Conservation (phyloP, 2,329 filamentous ascomycete genomes). For the Berkeleyomyces rouxiae region DNA sequence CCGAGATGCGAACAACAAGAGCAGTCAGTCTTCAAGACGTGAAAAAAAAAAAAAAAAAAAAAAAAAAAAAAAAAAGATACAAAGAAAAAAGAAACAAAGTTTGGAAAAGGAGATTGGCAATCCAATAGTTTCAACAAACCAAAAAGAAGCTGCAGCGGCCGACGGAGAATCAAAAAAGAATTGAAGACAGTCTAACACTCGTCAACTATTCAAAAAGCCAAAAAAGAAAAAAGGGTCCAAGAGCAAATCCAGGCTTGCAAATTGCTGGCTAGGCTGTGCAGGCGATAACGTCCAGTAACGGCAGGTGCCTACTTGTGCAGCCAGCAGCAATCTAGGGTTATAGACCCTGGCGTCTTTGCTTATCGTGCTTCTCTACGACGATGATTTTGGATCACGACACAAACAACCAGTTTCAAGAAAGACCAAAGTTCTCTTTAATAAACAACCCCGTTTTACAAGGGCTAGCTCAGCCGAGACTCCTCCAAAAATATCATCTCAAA, state of each 20-base stretch:
- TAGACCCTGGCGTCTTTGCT: not conserved
- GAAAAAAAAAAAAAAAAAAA: not conserved
- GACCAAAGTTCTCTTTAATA: too few relatives aligned
- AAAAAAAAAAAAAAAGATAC: not conserved
- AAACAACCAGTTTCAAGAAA: too few relatives aligned
- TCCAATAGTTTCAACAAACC: not conserved
- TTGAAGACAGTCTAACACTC: too few relatives aligned
- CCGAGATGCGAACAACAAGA: not conserved
- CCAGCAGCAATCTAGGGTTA: not conserved
- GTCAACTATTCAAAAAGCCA: not conserved
- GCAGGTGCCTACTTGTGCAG: not conserved
- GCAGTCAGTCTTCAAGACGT: not conserved
- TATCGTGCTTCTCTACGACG: not conserved
- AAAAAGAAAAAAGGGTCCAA: not conserved
- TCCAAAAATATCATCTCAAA: not conserved
- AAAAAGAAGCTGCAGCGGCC: not conserved
- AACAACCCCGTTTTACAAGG: too few relatives aligned
- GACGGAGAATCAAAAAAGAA: too few relatives aligned
- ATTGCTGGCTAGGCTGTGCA: not conserved
- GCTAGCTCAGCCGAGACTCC: not conserved
- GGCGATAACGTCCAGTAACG: not conserved
- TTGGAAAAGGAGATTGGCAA: not conserved
- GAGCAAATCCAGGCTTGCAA: not conserved
- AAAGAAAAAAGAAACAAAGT: not conserved
- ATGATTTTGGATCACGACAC: too few relatives aligned